Percentiles rank a stretch among this genome's conserved stretches.
Evolutionary conservation across 768 basidiomycete genomes (phyloP).

Genomic region (Mycena alexandri): DNA sequence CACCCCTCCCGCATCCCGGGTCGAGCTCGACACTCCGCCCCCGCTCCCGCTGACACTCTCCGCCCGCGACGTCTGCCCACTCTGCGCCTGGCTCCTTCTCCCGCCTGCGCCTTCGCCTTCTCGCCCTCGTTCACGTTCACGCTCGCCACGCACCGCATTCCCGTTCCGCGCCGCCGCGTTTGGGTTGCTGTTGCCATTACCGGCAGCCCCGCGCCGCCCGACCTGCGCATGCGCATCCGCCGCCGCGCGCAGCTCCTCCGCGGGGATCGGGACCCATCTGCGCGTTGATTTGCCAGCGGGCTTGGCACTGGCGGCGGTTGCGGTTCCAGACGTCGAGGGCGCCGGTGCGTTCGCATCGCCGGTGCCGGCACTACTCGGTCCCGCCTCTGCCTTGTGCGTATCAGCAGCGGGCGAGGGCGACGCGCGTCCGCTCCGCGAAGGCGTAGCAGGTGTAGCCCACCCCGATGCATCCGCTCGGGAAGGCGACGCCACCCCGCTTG

Average conservation of each 20-base stretch:
- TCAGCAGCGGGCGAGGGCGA: too few relatives aligned
- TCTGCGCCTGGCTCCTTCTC: slow-evolving; percentile 19
- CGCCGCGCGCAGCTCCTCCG: slow-evolving; percentile 62
- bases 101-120: too few relatives aligned
- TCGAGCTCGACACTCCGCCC: slow-evolving; percentile 1
- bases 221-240: slow-evolving; percentile 44
- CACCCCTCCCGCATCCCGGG: not conserved
- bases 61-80: slow-evolving; percentile 29
- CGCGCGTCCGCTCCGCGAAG: too few relatives aligned
- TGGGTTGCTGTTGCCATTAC: not conserved
- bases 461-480: not conserved
- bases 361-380: too few relatives aligned
- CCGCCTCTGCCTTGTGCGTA: too few relatives aligned
- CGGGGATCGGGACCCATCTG: slow-evolving; percentile 66
- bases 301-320: too few relatives aligned
- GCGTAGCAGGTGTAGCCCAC: not conserved
- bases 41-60: slow-evolving; percentile 22
- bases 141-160: slow-evolving; percentile 3
- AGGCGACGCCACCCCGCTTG: not conserved
- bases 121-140: not conserved
- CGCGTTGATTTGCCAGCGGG: slow-evolving; percentile 3
- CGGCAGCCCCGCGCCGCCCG: not conserved
- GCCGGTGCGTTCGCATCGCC: too few relatives aligned
- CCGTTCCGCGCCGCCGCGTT: not conserved
- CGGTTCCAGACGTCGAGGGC: too few relatives aligned